phyloP scores from a whole-genome alignment of 2,329 filamentous ascomycete genomes.

The Colletotrichum lentis region DNA sequence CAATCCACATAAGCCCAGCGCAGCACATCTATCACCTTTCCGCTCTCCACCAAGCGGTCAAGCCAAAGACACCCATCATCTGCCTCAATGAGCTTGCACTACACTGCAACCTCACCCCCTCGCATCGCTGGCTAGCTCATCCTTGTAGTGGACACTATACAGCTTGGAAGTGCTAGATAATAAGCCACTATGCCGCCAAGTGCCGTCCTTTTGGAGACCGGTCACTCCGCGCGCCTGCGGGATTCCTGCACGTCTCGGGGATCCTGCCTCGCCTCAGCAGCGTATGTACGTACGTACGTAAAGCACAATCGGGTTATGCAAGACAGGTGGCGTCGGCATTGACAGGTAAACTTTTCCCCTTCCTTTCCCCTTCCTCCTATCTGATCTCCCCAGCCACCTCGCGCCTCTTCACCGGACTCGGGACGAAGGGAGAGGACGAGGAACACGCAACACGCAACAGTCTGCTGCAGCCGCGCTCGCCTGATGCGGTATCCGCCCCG shows the following conservation, averaged over 20 bases:
- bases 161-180: background rate
- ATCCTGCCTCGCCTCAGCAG: background rate
- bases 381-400: constrained; percentile 13
- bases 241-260: constrained; percentile 22
- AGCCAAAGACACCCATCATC: background rate
- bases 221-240: background rate
- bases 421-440: background rate
- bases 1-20: too few species aligned
- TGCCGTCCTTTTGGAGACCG: background rate
- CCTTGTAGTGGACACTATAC: background rate
- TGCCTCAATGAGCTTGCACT: background rate
- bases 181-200: background rate
- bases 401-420: constrained; percentile 1
- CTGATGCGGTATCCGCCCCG: background rate
- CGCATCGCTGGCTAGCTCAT: constrained; percentile 2
- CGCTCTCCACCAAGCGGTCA: background rate
- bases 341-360: background rate
- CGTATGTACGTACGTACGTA: background rate
- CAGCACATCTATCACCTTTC: background rate
- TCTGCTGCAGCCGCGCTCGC: constrained; percentile 2
- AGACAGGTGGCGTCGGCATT: constrained; percentile 13
- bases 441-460: background rate
- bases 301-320: background rate
- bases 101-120: constrained; percentile 4
- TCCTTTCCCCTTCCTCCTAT: background rate